Percentiles rank a stretch among this genome's conserved stretches.
phyloP scores from a whole-genome alignment of 1,284 basidiomycete species.

The Agaricales sp. region DNA sequence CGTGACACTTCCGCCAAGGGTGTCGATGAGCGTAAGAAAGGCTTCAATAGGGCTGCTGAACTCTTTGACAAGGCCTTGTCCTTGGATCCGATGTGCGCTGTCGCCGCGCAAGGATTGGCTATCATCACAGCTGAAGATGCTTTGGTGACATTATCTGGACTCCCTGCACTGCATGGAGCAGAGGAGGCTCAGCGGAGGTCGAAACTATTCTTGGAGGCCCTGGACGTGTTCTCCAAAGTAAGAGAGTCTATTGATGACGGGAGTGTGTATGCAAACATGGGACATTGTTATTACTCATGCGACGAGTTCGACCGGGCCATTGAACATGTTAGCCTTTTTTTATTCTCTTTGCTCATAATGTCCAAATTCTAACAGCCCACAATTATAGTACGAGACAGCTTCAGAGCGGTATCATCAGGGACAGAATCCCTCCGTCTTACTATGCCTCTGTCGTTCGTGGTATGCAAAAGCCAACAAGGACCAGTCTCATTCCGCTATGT shows the following conservation, averaged over 20 bases:
- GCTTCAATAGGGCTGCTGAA: constrained; percentile 76
- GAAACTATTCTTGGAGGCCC: constrained; percentile 72
- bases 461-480: constrained; percentile 88
- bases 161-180: constrained; percentile 29
- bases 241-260: constrained; percentile 79
- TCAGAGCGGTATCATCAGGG: constrained; percentile 62
- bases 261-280: constrained; percentile 89
- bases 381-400: constrained; percentile 77
- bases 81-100: constrained; percentile 73
- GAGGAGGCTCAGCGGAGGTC: constrained; percentile 60
- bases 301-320: constrained; percentile 93
- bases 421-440: constrained; percentile 61
- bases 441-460: constrained; percentile 85
- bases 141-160: constrained; percentile 51
- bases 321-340: constrained; percentile 67
- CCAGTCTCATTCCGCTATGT: constrained; percentile 72
- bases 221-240: constrained; percentile 83
- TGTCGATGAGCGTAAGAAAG: constrained; percentile 62
- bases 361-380: background rate
- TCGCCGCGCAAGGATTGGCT: constrained; percentile 88
- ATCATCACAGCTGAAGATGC: constrained; percentile 89
- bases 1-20: constrained; percentile 46
- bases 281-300: constrained; percentile 83
- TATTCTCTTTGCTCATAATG: constrained; percentile 2
- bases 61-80: constrained; percentile 85